A percentile compares a stretch with the other conserved stretches of the same genome.
Conservation (phyloP, 129 eudicot genomes). For the Rutidosis leptorrhynchoides region DNA sequence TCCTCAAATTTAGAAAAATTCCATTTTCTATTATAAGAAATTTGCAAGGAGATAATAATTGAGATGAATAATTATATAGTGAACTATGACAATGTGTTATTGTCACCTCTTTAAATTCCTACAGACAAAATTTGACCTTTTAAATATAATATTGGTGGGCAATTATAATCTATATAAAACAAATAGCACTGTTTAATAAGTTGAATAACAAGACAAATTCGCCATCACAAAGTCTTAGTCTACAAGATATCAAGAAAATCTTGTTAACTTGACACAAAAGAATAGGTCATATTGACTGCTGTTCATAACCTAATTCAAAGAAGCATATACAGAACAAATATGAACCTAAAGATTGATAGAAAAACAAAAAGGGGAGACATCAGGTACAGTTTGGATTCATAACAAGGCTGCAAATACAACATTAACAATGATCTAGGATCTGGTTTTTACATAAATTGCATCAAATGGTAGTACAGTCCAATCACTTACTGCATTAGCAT, state of each 20-base stretch:
- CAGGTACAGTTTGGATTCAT: conserved; percentile 7
- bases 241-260: conserved; percentile 27
- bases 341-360: conserved; percentile 19
- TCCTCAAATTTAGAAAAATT: conserved; percentile 19
- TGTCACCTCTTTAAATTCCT: conserved; percentile 12
- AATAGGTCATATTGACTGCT: conserved; percentile 6
- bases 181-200: conserved; percentile 3
- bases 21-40: conserved; percentile 25
- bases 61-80: conserved; percentile 3
- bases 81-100: conserved; percentile 19
- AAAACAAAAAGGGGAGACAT: conserved; percentile 13
- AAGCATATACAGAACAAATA: conserved; percentile 8
- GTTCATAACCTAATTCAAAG: neutral
- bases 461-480: conserved; percentile 26
- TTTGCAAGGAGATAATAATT: conserved; percentile 10
- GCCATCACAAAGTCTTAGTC: conserved; percentile 26
- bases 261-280: conserved; percentile 3
- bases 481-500: conserved; percentile 13
- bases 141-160: conserved; percentile 22
- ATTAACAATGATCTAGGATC: conserved; percentile 3
- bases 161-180: conserved; percentile 8
- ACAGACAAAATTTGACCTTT: conserved; percentile 38
- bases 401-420: neutral
- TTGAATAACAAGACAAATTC: conserved; percentile 5
- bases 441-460: conserved; percentile 11